Evolutionary conservation across 108 stramenopile species (phyloP), one percentile per base, ranked within the genome.

Genomic region (Stephanodiscus triporus): DNA sequence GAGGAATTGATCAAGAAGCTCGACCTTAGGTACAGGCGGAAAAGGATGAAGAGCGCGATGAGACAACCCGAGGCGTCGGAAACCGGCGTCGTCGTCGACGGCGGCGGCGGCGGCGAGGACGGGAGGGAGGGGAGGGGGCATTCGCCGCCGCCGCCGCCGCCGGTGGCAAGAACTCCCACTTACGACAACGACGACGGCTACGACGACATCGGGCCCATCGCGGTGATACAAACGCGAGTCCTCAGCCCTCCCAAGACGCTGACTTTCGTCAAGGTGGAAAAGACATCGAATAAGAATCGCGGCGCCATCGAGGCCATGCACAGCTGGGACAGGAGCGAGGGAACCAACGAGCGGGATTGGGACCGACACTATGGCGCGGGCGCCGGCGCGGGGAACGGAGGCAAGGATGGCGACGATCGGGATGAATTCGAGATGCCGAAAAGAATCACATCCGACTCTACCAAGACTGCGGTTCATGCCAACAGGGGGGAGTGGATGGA

Each of bases 1-100:
- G 81, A 82, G 58, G 81, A 82, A 68, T 57, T 82, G 53, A 82
- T 82, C 20, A 43, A 38, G 49, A 82, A 82, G 59, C 63, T 82
- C 55, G 81, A 82, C 63, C 23, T 67, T 16, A 47, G 81, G 53
- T 82, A 82, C 68, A 50, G 70, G 32, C 70, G 67, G 47, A 60
- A 56, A 66, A 81, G 58, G 43, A 69, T 58, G 17, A 54, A 54
- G n/a, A 32, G 36, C 14, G 53, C 43, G 16, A 56, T 30, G 51
- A 17, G n/a, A 23, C 17, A 56, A 55, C 55, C 62, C 22, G 2
- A 53, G 50, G 34, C 26, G 6, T 6, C 24, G 17, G 27, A 11
- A 2, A 7, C 27, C 30, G 26, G 56, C 4, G 32, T 2, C 5
- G 32, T 34, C 4, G 32, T 34, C 32, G 30, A 49, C 4, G 42